Base-by-base conservation (phyloP, 2,329 filamentous ascomycete genomes). In the Exophiala calicioides region DNA sequence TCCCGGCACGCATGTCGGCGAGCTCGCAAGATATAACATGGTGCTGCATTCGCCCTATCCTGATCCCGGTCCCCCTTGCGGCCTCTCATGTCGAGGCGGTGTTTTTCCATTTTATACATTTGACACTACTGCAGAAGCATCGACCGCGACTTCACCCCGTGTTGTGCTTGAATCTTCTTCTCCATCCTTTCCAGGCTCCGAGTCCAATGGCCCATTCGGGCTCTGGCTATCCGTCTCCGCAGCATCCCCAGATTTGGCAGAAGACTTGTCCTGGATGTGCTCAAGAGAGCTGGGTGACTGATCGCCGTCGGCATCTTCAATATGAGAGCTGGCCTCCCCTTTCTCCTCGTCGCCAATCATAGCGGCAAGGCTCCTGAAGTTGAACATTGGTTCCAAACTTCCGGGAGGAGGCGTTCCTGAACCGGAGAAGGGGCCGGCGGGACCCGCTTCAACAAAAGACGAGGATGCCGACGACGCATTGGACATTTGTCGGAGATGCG, bases 401-500 rank as follows among this genome's bases (percentile, higher is more conserved):
- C 50, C 53, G 57, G 13, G 69, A 72, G 13, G 74, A 71, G 44
- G 71, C 69, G 12, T 65, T 84, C 46, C 42, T 33, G 49, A 1
- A 23, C 52, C 52, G 9, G 47, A 39, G 34, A 55, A 52, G 21
- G 44, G 31, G 16, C 33, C 47, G 72, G 74, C 35, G 73, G 74
- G 71, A 1, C 75, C 72, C 23, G 84, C 87, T 39, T 91, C 88
- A 0, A 81, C 74, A 9, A 84, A 74, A 0, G 88, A 95, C 0
- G 90, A 94, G 6, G 84, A 82, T 0, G 86, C 80, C 0, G 90
- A 95, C 0, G 90, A 95, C 1, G 88, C 85, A 58, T 86, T 95
- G 53, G 89, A 95, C 67, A 93, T 83, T 58, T 94, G 86, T 18
- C 89, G 81, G 13, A 93, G 73, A 63, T 90, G 85, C 1, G 86